Evolutionary conservation across 2,329 filamentous ascomycete genomes (phyloP), one percentile per base, ranked within the genome.

Genomic region (Pyrenochaeta sp.): DNA sequence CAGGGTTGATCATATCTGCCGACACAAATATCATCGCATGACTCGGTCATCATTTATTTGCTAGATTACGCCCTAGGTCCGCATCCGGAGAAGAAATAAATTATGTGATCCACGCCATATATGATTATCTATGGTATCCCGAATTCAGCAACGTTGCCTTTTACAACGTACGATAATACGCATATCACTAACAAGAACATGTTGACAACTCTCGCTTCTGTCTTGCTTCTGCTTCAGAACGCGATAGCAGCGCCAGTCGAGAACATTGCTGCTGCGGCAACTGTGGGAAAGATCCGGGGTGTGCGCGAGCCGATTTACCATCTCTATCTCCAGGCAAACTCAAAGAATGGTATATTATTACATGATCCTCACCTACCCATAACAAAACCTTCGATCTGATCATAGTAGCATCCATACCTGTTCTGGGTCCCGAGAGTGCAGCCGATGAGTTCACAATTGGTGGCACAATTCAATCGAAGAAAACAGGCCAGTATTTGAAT

Each of bases 261-360:
- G n/a, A 53, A 56, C 43, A n/a, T n/a, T n/a, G 45, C 48, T 2
- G 65, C 66, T n/a, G 51, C 67, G 6, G 75, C 76, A 36, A 81
- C 81, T 46, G 73, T 80, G 11, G 78, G 81, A 64, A 79, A 81
- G 63, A 82, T 84, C 55, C 81, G 82, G 30, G 78, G 78, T 32
- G 81, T 83, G 7, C 69, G 74, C 50, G 74, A 76, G 6, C 82
- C 83, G 2, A 79, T 84, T 50, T 84, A 79, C 58, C 82, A 85
- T 63, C 75, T 81, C 18, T 84, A 85, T 59, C 73, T 85, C 3
- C 82, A 84, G 66, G 72, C 77, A 2, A 75, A 77, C 49, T 72
- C 79, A 5, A 71, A 76, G 39, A 77, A 82, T 42, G 60, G 77
- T 77, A 69, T 17, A 35, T 39, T n/a, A 14, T n/a, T 21, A 12